Conservation (phyloP, 2,329 filamentous ascomycete species). For the Fusarium verticillioides region DNA sequence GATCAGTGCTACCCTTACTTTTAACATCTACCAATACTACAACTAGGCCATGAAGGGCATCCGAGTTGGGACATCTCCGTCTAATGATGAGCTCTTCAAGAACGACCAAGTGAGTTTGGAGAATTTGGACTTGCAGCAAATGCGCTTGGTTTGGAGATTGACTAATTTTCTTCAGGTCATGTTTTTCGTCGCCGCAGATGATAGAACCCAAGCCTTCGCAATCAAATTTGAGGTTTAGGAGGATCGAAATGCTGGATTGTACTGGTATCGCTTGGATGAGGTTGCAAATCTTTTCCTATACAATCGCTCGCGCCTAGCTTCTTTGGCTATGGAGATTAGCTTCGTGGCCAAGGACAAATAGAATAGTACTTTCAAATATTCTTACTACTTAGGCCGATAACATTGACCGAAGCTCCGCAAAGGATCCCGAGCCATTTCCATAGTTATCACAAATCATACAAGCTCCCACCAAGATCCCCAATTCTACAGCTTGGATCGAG, state of each 20-base stretch:
- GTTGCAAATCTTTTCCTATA: not conserved
- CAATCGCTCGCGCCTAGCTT: not conserved
- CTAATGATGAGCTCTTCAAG: not conserved
- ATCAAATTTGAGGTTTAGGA: not conserved
- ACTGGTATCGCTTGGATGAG: not conserved
- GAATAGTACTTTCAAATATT: fast-evolving
- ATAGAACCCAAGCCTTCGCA: not conserved
- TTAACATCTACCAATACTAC: not conserved
- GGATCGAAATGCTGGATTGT: not conserved
- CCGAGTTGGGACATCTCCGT: not conserved
- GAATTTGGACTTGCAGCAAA: not conserved
- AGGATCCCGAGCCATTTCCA: not conserved
- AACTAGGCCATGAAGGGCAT: not conserved
- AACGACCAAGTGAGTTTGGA: not conserved
- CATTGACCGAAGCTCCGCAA: not conserved
- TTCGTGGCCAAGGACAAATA: not conserved
- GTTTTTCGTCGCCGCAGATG: not conserved
- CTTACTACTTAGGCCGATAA: not conserved
- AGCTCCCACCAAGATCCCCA: not conserved
- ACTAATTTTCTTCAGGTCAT: not conserved
- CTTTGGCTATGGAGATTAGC: not conserved
- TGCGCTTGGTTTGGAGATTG: not conserved
- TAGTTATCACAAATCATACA: not conserved
- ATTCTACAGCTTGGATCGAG: constrained; percentile 16
- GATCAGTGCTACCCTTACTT: too few relatives aligned